phyloP scores from a whole-genome alignment of 345 rosid species.

The Sonneratia caseolaris region DNA sequence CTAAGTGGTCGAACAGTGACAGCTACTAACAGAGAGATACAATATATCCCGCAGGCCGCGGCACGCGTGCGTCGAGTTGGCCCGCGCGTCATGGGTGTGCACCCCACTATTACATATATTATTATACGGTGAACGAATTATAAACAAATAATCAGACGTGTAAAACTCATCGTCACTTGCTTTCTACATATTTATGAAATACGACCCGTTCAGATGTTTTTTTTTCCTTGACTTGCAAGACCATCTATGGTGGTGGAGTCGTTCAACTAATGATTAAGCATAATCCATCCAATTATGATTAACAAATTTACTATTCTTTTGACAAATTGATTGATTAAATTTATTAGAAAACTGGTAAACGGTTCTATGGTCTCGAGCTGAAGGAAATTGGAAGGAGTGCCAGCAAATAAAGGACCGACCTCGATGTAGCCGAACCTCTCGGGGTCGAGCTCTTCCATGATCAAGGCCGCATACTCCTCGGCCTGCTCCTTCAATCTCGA shows the following conservation, averaged over 20 bases:
- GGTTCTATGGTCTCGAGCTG: too few species aligned
- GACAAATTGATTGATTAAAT: too few species aligned
- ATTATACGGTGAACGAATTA: too few species aligned
- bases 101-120: neutral
- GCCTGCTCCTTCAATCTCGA: conserved; percentile 93
- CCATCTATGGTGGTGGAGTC: neutral
- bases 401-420: conserved; percentile 24
- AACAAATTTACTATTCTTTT: neutral
- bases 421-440: conserved; percentile 96
- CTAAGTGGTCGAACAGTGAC: neutral
- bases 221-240: too few species aligned
- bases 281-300: neutral
- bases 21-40: neutral
- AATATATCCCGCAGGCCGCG: neutral
- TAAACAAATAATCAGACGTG: too few species aligned
- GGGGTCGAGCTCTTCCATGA: conserved; percentile 98
- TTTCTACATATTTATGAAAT: neutral
- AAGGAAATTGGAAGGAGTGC: too few species aligned
- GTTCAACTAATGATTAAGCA: neutral
- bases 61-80: neutral
- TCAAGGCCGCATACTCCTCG: conserved; percentile 96
- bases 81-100: neutral
- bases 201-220: neutral
- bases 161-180: too few species aligned
- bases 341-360: too few species aligned